Conservation (phyloP, 805 yeast genomes). For the Cyberlindnera maclurae region DNA sequence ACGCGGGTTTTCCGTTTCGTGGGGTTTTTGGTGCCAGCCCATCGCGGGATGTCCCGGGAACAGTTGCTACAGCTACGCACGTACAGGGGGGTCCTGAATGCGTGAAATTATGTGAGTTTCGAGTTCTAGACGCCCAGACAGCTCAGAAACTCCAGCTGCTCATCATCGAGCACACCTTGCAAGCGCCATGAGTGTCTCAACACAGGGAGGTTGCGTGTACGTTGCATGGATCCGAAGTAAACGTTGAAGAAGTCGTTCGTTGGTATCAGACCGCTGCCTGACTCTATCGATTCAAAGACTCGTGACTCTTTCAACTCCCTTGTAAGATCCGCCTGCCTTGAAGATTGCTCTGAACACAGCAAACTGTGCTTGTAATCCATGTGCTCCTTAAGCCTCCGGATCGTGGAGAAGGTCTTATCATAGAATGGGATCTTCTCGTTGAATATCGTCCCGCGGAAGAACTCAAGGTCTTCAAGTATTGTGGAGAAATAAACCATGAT, state of each 20-base stretch:
- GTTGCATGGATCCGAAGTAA: conserved; percentile 13
- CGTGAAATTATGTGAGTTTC: no score
- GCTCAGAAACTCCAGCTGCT: conserved; percentile 9
- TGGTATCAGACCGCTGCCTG: conserved; percentile 16
- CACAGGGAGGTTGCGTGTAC: conserved; percentile 7
- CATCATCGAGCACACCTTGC: conserved; percentile 6
- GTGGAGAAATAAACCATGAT: conserved; percentile 9
- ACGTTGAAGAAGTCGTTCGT: conserved; percentile 18
- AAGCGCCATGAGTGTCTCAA: conserved; percentile 5
- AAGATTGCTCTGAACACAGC: conserved; percentile 1
- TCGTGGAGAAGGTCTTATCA: conserved; percentile 10
- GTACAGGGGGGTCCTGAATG: no score
- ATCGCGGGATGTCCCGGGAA: no score
- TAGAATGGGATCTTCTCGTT: conserved; percentile 17
- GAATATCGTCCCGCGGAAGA: conserved; percentile 7
- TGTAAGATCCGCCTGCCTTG: conserved; percentile 6
- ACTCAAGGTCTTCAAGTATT: conserved; percentile 7
- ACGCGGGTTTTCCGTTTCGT: no score
- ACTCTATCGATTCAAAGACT: conserved; percentile 15
- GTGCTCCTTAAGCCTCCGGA: conserved; percentile 1
- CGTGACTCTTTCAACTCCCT: conserved; percentile 11
- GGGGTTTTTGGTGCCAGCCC: no score
- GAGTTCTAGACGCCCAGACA: conserved; percentile 11
- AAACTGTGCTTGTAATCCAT: neutral
- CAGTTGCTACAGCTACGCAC: no score